These are phyloP conservation scores for Rhizomucor pusillus DNA, from an alignment of 371 early-diverging fungal genomes.

Conservation along the genomic window DNA sequence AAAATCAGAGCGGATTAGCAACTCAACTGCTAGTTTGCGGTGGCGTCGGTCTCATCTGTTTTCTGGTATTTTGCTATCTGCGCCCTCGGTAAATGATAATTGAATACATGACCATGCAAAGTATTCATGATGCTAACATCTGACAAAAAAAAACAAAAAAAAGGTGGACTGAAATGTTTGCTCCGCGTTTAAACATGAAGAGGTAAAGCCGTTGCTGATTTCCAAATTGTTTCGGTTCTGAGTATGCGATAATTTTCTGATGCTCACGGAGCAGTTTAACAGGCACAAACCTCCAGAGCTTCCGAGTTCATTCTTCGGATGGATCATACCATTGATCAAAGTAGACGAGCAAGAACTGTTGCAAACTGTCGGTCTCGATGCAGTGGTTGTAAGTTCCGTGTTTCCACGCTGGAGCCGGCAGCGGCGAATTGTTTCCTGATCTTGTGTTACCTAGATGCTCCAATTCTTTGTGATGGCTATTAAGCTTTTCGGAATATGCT, in stretches of 20 bases:
- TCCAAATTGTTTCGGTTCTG: too few relatives aligned
- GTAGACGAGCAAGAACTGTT: conserved; percentile 51
- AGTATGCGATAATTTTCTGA: too few relatives aligned
- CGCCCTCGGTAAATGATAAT: conserved; percentile 41
- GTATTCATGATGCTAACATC: neutral
- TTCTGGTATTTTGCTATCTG: conserved; percentile 52
- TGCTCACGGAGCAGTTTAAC: neutral
- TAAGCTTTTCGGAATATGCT: conserved; percentile 41
- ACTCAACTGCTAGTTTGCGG: conserved; percentile 47
- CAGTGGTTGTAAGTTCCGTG: conserved; percentile 59
- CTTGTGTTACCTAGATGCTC: conserved; percentile 31
- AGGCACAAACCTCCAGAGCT: conserved; percentile 58
- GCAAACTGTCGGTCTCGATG: conserved; percentile 64
- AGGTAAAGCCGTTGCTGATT: conserved; percentile 26
- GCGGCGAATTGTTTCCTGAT: conserved; percentile 1
- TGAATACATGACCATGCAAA: neutral
- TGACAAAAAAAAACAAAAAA: neutral
- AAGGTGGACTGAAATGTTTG: conserved; percentile 51
- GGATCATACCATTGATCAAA: conserved; percentile 56
- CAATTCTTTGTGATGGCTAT: conserved; percentile 45
- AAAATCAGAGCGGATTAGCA: conserved; percentile 26
- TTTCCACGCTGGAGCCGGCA: too few relatives aligned
- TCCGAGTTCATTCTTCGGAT: conserved; percentile 55
- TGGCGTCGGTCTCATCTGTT: conserved; percentile 35
- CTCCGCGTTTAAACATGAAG: conserved; percentile 56